Base-by-base conservation (phyloP, 1,139 yeast genomes). In the Sugiyamaella xylanicola region DNA sequence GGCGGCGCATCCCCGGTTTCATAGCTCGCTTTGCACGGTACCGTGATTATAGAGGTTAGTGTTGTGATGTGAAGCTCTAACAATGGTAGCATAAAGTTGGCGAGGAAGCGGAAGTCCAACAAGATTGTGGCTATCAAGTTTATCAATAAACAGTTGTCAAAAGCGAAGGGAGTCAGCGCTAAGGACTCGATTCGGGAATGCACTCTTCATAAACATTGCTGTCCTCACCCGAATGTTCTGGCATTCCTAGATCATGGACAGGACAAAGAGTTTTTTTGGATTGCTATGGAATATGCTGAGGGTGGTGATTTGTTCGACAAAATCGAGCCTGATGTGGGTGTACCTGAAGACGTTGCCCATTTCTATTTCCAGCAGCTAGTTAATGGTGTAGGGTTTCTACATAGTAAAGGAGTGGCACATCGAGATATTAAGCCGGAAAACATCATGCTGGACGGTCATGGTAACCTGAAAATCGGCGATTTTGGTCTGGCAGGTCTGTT, bases 341-440 rank as follows among this genome's bases (percentile, higher is more conserved):
- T 85, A 1, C 85, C 82, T 56, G 81, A 78, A 55, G 84, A 82
- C 40, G 77, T 85, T 21, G 86, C 87, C 0, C 88, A 85, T 59
- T 81, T 86, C 63, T 86, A 85, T 64, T 85, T 84, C 66, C 78
- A 77, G 48, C 89, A 85, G 61, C 51, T 86, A 3, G 73, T 80
- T 0, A 61, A 64, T 1, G 93, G 84, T 0, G 66, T 87, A 20
- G 64, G 61, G 1, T 82, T 76, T 63, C 64, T 86, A 5, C 95
- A 85, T 57, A 61, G 68, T 0, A 63, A 75, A 1, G 85, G 84
- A 0, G 79, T 92, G 13, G 89, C 92, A 15, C 98, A 92, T 68
- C 78, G 98, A 48, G 98, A 92, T 69, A 73, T 92, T 53, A 92
- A 92, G 69, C 95, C 96, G 0, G 83, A 83, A 17, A 92, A 92